These are phyloP conservation scores for Penicillium coprophilum DNA, from an alignment of 495 filamentous ascomycete genomes.

Conservation along the genomic window DNA sequence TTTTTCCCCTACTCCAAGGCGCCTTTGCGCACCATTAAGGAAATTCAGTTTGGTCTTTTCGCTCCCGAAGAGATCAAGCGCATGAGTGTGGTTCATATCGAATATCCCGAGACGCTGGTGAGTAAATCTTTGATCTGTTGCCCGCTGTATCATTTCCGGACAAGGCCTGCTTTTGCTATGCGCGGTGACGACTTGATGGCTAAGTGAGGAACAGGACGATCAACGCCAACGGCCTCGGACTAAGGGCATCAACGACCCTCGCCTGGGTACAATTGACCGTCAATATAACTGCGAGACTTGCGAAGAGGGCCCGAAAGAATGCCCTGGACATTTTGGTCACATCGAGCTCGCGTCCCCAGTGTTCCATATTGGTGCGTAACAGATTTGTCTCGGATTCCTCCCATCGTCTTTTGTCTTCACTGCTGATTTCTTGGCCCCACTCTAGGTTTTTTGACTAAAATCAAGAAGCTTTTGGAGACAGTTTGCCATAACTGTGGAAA, in stretches of 20 bases:
- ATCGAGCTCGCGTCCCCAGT: conserved; percentile 95
- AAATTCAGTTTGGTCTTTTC: conserved; percentile 97
- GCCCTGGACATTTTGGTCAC: conserved; percentile 96
- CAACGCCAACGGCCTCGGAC: conserved; percentile 81
- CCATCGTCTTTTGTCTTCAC: neutral
- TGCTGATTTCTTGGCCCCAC: conserved; percentile 32
- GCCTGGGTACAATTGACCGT: conserved; percentile 90
- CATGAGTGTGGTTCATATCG: conserved; percentile 89
- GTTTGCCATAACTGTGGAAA: conserved; percentile 98
- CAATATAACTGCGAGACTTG: conserved; percentile 94
- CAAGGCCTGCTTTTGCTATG: conserved; percentile 9
- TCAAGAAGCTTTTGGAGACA: conserved; percentile 96
- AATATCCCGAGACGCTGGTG: conserved; percentile 96
- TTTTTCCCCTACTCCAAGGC: conserved; percentile 90
- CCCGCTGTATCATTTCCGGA: neutral
- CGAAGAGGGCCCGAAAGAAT: conserved; percentile 89
- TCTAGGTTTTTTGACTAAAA: conserved; percentile 88
- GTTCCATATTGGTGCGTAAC: conserved; percentile 67
- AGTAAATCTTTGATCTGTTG: conserved; percentile 19
- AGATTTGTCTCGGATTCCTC: conserved; percentile 23
- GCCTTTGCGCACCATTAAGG: conserved; percentile 90
- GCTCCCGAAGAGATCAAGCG: conserved; percentile 97
- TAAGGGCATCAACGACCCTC: conserved; percentile 88
- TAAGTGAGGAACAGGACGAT: conserved; percentile 64
- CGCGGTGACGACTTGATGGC: conserved; percentile 12